Evolutionary conservation across 805 yeast species (phyloP).

Genomic region (Kazachstania taianensis): DNA sequence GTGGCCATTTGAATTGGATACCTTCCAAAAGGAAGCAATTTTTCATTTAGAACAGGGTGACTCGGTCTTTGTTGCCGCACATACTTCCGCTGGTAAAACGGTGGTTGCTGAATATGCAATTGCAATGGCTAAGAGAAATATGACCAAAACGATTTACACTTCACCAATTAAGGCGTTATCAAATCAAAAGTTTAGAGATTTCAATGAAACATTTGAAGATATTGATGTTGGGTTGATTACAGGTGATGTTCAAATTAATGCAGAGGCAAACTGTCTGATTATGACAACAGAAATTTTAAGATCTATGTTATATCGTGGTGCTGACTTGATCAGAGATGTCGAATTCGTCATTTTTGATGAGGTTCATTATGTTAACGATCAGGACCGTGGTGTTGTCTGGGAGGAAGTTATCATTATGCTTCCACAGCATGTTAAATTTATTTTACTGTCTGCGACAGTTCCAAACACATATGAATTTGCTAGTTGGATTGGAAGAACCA

Average conservation of each 20-base stretch:
- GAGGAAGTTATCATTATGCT: constrained; percentile 97
- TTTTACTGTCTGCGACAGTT: constrained; percentile 89
- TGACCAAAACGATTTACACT: constrained; percentile 94
- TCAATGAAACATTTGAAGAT: constrained; percentile 66
- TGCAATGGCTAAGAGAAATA: constrained; percentile 89
- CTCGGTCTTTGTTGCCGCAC: constrained; percentile 97
- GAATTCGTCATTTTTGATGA: constrained; percentile 97
- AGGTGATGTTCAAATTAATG: constrained; percentile 95
- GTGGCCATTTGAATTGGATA: constrained; percentile 93
- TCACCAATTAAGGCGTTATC: constrained; percentile 90
- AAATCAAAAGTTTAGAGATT: constrained; percentile 84
- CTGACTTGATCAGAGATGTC: constrained; percentile 91
- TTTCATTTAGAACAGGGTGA: constrained; percentile 96
- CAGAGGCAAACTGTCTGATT: constrained; percentile 90
- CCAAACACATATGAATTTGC: constrained; percentile 99
- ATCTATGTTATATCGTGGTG: constrained; percentile 93
- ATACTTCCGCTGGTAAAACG: constrained; percentile 97
- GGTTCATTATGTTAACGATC: constrained; percentile 94
- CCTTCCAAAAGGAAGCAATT: constrained; percentile 93
- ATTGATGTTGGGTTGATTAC: constrained; percentile 89
- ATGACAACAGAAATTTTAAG: constrained; percentile 97
- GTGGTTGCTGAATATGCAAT: constrained; percentile 98
- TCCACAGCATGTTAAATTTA: constrained; percentile 91
- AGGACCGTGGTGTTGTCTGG: constrained; percentile 98
- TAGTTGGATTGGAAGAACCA: constrained; percentile 96